Evolutionary conservation across 2,329 filamentous ascomycete species (phyloP).

Genomic region (Hypoxylon sp.): DNA sequence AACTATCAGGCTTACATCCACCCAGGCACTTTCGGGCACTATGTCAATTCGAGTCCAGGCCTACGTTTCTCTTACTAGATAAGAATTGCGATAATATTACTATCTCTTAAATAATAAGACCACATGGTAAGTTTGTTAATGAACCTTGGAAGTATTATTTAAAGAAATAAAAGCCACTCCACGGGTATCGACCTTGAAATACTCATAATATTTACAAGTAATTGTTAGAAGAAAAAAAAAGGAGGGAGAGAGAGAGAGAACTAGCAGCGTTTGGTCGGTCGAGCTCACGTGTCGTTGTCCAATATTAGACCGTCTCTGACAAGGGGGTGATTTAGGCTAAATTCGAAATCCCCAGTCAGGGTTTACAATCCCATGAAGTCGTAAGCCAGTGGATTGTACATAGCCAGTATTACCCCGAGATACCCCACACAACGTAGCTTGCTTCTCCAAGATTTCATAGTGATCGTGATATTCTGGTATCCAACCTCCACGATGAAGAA

Average conservation of each 20-base stretch:
- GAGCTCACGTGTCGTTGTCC: conserved; percentile 37
- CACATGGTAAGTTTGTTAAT: background rate
- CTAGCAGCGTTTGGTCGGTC: background rate
- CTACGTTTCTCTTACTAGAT: background rate
- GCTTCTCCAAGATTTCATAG: conserved; percentile 34
- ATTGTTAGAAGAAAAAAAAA: background rate
- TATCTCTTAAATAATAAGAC: background rate
- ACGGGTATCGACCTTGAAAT: background rate
- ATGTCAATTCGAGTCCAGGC: background rate
- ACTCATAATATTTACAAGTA: background rate
- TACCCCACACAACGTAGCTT: conserved; percentile 34
- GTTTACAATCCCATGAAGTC: background rate
- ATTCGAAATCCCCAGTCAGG: conserved; percentile 30
- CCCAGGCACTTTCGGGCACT: background rate
- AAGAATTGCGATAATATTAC: background rate
- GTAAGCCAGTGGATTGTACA: background rate
- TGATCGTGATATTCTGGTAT: conserved; percentile 4
- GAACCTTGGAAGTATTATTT: background rate
- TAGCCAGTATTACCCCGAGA: conserved; percentile 41
- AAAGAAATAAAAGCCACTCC: too few species aligned
- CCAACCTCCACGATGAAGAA: conserved; percentile 1
- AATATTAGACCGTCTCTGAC: conserved; percentile 21
- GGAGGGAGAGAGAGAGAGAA: too few species aligned
- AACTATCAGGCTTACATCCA: too few species aligned
- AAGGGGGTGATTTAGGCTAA: conserved; percentile 45